Evolutionary conservation across 306 rosid species (phyloP), one percentile per base, ranked within the genome.

Genomic region (Sicyos edulis): DNA sequence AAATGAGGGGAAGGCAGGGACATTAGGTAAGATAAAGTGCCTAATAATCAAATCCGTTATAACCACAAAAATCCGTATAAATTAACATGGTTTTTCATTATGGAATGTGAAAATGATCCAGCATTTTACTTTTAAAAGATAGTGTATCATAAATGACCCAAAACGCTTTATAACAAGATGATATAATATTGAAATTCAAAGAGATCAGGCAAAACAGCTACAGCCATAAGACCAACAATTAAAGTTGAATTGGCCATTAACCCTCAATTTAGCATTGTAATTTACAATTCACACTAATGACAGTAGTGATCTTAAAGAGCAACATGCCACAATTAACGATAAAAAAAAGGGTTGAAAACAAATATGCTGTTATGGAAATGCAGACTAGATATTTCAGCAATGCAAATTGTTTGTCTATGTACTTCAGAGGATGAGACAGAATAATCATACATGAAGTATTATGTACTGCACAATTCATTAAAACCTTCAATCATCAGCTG

Each of bases 401-500:
- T 54, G 45, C 24, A 34, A 62, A 37, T 62, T 3, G 50, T 62
- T 34, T 34, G 50, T n/a, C 4, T n/a, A 9, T 45, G 69, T 63
- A 37, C 8, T 34, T 34, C 4, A 62, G 15, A 37, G 69, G 19
- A 19, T 15, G 47, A 15, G 4, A 10, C 47, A 3, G 21, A 61
- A 19, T 16, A 61, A 15, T 15, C 21, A 16, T n/a, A 17, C 20
- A 58, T 67, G 56, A 67, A 13, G 8, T 47, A 47, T 67, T 61
- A 10, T 0, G 14, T 45, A 58, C 47, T 61, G 67, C 14, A 8
- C 72, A 68, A 42, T 49, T 0, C 40, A 22, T 12, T 20, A 47
- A 67, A 3, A 67, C 56, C 56, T 67, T 67, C 72, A 67, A 74
- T 93, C 99, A 72, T 93, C 97, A 51, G 91, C 85, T 52, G 84